phyloP scores from a whole-genome alignment of 345 rosid genomes.

The Carallia pectinifolia region DNA sequence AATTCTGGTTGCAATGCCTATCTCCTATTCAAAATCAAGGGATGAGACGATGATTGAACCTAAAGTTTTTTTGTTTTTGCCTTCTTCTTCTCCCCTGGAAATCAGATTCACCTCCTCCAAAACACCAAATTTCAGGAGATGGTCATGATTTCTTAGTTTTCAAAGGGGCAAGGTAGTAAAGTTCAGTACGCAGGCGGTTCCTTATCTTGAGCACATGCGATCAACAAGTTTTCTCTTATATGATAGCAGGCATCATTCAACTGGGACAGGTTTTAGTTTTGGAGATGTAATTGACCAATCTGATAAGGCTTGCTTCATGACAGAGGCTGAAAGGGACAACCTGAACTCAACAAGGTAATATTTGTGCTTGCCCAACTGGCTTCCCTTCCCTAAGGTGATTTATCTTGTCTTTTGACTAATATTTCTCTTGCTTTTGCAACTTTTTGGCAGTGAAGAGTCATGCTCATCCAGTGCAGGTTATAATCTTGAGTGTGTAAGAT shows the following conservation, averaged over 20 bases:
- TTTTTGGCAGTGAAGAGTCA: constrained; percentile 74
- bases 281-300: constrained; percentile 31
- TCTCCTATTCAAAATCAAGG: neutral
- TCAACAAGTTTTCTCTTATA: constrained; percentile 10
- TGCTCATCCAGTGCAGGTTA: constrained; percentile 86
- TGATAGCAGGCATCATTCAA: constrained; percentile 30
- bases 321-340: constrained; percentile 49
- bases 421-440: constrained; percentile 20
- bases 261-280: constrained; percentile 16
- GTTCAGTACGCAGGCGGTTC: constrained; percentile 6
- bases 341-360: constrained; percentile 56
- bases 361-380: constrained; percentile 7
- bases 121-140: constrained; percentile 33
- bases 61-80: constrained; percentile 7
- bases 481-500: constrained; percentile 10
- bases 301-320: constrained; percentile 35
- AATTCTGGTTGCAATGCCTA: neutral
- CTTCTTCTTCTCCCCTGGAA: constrained; percentile 8
- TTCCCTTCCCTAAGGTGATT: neutral
- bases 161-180: constrained; percentile 34
- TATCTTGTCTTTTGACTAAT: constrained; percentile 13
- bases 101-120: constrained; percentile 42
- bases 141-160: constrained; percentile 29
- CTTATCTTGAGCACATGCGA: constrained; percentile 6
- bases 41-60: neutral